A percentile compares a stretch with the other conserved stretches of the same genome.
Evolutionary conservation across 2,329 filamentous ascomycete species (phyloP).

Genomic region (Fusarium sp.): DNA sequence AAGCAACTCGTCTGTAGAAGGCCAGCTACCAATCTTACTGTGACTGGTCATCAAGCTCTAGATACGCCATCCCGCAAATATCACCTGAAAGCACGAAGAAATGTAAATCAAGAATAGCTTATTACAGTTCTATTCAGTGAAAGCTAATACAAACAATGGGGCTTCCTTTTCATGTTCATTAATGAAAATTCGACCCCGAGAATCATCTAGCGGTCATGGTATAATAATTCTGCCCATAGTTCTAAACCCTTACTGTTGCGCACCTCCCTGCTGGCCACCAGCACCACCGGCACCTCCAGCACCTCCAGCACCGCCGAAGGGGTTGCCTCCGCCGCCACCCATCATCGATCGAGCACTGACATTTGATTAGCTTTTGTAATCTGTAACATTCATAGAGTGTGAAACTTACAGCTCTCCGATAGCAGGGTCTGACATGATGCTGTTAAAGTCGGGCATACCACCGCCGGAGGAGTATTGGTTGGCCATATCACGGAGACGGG

Average conservation of each 20-base stretch:
- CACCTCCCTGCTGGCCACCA: constrained; percentile 37
- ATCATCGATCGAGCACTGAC: constrained; percentile 60
- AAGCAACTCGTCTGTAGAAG: background rate
- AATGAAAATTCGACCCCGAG: constrained; percentile 33
- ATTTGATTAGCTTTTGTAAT: constrained; percentile 3
- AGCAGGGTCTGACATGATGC: constrained; percentile 90
- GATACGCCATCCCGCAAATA: background rate
- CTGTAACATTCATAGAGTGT: background rate
- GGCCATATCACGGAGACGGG: constrained; percentile 87
- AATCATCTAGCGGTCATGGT: constrained; percentile 33
- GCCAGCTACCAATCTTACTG: background rate
- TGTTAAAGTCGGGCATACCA: constrained; percentile 88
- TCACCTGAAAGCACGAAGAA: background rate
- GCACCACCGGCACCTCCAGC: constrained; percentile 38
- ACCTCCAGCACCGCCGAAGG: constrained; percentile 46
- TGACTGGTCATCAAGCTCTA: background rate
- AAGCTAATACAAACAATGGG: constrained; percentile 23
- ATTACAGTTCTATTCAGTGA: constrained; percentile 38
- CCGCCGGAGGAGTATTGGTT: constrained; percentile 79
- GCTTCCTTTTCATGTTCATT: constrained; percentile 36
- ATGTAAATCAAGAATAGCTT: constrained; percentile 14
- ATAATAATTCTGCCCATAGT: constrained; percentile 36
- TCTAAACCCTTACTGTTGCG: constrained; percentile 39
- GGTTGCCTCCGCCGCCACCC: constrained; percentile 49
- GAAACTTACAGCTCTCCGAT: constrained; percentile 89